Percentiles rank a stretch among this genome's conserved stretches.
These are phyloP conservation scores for Vitis vinifera DNA, from an alignment of 164 flowering plant genomes.

Conservation along the genomic window ASM3070453v1 NC_081810.1:21532001-21532500, in stretches of 20 bases:
- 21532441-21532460: no score
- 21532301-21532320: neutral
- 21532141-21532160: slow-evolving; percentile 69
- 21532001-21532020: neutral
- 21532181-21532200: slow-evolving; percentile 92
- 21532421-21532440: no score
- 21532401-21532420: no score
- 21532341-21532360: no score
- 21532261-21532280: neutral
- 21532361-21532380: no score
- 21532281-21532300: neutral
- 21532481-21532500: no score
- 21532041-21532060: slow-evolving; percentile 59
- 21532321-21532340: no score
- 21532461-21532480: no score
- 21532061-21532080: slow-evolving; percentile 85
- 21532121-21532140: slow-evolving; percentile 76
- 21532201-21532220: slow-evolving; percentile 97
- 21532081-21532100: slow-evolving; percentile 62
- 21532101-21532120: slow-evolving; percentile 79
- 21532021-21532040: neutral
- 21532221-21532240: slow-evolving; percentile 46
- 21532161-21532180: slow-evolving; percentile 88
- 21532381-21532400: no score
- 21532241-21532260: neutral